Percentiles rank a stretch among this genome's conserved stretches.
These are phyloP conservation scores for Tubosaeta sp. DNA, from an alignment of 768 basidiomycete genomes.

Conservation along the genomic window DNA sequence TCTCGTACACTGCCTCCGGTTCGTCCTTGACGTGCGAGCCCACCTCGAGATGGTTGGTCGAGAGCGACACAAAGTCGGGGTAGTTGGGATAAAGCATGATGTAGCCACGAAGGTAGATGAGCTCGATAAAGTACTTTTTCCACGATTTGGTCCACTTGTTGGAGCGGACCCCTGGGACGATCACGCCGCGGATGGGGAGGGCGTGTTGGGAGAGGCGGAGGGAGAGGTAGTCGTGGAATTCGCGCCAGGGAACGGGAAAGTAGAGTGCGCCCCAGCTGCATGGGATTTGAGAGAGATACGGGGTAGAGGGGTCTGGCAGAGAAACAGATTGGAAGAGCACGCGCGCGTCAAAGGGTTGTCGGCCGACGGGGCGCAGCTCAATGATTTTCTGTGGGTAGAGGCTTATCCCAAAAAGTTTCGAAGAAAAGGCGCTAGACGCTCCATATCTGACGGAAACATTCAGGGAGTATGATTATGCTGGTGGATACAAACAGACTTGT, in stretches of 20 bases:
- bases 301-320: conserved; percentile 45
- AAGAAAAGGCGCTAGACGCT: conserved; percentile 32
- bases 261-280: conserved; percentile 93
- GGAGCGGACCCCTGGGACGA: conserved; percentile 76
- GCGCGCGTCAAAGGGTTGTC: conserved; percentile 65
- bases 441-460: conserved; percentile 50
- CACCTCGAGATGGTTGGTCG: conserved; percentile 87
- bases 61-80: conserved; percentile 62
- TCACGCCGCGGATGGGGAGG: conserved; percentile 31
- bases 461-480: neutral
- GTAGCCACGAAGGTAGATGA: conserved; percentile 76
- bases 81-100: conserved; percentile 91
- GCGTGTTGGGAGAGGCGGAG: conserved; percentile 56
- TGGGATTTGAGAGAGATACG: conserved; percentile 83
- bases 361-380: conserved; percentile 65
- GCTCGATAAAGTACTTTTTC: conserved; percentile 89
- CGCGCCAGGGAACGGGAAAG: conserved; percentile 85
- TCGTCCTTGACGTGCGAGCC: conserved; percentile 72
- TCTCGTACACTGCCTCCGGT: conserved; percentile 41
- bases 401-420: conserved; percentile 71
- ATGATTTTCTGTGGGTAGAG: conserved; percentile 84
- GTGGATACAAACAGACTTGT: conserved; percentile 46
- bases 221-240: conserved; percentile 76
- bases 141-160: conserved; percentile 79
- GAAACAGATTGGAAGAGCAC: conserved; percentile 44